phyloP scores from a whole-genome alignment of 2,329 filamentous ascomycete species.

The Cercospora citrullina region DNA sequence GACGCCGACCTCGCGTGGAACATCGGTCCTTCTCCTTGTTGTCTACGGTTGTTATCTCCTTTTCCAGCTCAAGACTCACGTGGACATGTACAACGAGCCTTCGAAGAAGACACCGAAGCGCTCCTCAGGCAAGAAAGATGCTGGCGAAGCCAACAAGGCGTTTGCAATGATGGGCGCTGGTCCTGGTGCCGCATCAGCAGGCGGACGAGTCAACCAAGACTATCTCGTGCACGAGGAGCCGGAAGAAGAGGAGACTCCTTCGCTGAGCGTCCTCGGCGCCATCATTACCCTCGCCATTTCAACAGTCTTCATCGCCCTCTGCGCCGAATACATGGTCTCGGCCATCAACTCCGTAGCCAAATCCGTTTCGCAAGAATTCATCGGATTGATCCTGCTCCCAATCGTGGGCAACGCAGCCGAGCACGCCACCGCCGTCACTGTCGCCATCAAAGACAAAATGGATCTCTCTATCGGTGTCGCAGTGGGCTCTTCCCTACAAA shows the following conservation, averaged over 20 bases:
- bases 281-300: slow-evolving; percentile 68
- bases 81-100: slow-evolving; percentile 73
- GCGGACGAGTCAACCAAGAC: slow-evolving; percentile 52
- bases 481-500: slow-evolving; percentile 66
- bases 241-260: slow-evolving; percentile 70
- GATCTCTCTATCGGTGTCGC: slow-evolving; percentile 66
- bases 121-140: slow-evolving; percentile 47
- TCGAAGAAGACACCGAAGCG: slow-evolving; percentile 73
- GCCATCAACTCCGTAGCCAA: slow-evolving; percentile 58
- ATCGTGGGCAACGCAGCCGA: slow-evolving; percentile 68
- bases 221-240: slow-evolving; percentile 50
- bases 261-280: slow-evolving; percentile 71
- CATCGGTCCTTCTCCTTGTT: slow-evolving; percentile 75
- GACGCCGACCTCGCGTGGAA: slow-evolving; percentile 64
- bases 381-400: slow-evolving; percentile 63
- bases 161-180: slow-evolving; percentile 56
- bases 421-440: slow-evolving; percentile 63
- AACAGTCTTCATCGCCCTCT: slow-evolving; percentile 77
- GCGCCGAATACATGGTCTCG: slow-evolving; percentile 65
- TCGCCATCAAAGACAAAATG: slow-evolving; percentile 67
- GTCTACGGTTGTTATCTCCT: slow-evolving; percentile 82
- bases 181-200: slow-evolving; percentile 52
- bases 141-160: slow-evolving; percentile 52
- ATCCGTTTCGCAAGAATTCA: slow-evolving; percentile 59
- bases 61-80: slow-evolving; percentile 89